Evolutionary conservation across 2,329 filamentous ascomycete species (phyloP).

Genomic region (Thyridium curvatum): DNA sequence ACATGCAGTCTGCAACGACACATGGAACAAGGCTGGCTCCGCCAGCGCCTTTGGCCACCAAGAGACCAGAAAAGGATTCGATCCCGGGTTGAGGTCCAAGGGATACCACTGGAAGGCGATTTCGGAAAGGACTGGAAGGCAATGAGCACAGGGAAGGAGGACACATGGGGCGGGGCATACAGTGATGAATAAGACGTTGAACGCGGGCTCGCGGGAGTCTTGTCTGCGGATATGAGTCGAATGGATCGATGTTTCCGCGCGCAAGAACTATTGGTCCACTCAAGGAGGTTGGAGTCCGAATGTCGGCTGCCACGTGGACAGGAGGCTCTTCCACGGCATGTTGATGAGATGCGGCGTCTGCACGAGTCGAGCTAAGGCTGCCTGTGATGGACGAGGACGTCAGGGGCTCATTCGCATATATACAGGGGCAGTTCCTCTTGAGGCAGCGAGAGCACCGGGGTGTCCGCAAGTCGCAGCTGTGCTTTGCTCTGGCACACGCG

Average conservation of each 20-base stretch:
- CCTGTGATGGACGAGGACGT: constrained; percentile 12
- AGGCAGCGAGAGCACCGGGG: constrained; percentile 49
- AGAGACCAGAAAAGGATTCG: constrained; percentile 52
- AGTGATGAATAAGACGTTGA: constrained; percentile 49
- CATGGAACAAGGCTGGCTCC: constrained; percentile 51
- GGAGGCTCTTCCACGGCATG: constrained; percentile 14
- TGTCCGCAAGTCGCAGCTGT: constrained; percentile 47
- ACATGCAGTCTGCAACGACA: constrained; percentile 52
- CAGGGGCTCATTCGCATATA: constrained; percentile 48
- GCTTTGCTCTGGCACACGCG: constrained; percentile 49
- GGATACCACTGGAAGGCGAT: constrained; percentile 57
- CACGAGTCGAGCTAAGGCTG: neutral
- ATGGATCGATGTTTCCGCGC: constrained; percentile 40
- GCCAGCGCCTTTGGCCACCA: constrained; percentile 54
- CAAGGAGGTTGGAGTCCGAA: no score
- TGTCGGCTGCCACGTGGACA: no score
- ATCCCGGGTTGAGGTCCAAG: constrained; percentile 41
- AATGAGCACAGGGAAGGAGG: neutral
- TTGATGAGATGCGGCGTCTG: constrained; percentile 10
- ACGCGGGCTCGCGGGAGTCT: constrained; percentile 43
- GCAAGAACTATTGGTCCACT: no score
- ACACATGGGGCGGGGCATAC: constrained; percentile 25
- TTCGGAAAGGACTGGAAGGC: constrained; percentile 42
- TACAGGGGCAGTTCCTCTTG: constrained; percentile 38
- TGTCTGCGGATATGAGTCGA: constrained; percentile 49